Evolutionary conservation across 2,329 filamentous ascomycete species (phyloP).

Genomic region (Aspergillus vadensis): DNA sequence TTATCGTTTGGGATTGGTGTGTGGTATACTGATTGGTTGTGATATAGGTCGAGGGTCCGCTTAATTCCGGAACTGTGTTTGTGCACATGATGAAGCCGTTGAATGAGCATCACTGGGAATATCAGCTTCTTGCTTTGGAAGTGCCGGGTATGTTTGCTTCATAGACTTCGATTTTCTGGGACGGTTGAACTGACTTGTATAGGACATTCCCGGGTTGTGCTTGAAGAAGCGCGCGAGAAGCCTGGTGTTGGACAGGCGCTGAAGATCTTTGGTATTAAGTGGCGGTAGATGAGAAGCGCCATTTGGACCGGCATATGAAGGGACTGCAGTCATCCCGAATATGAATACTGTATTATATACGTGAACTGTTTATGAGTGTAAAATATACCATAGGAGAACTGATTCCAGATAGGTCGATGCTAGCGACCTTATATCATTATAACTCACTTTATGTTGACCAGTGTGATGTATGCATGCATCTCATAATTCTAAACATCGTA

Average conservation of each 20-base stretch:
- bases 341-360: too few species aligned
- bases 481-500: neutral
- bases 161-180: neutral
- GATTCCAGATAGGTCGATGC: too few species aligned
- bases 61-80: slow-evolving; percentile 70
- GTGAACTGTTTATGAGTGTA: too few species aligned
- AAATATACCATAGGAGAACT: too few species aligned
- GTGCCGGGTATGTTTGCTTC: slow-evolving; percentile 59
- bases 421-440: neutral
- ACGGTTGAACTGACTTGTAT: slow-evolving; percentile 5
- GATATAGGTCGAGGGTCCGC: slow-evolving; percentile 71
- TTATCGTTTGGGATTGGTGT: neutral
- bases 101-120: slow-evolving; percentile 69
- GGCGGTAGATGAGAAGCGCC: slow-evolving; percentile 32
- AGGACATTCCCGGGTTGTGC: slow-evolving; percentile 48
- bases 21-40: neutral
- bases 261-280: slow-evolving; percentile 54
- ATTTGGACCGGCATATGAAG: too few species aligned
- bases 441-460: neutral
- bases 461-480: neutral
- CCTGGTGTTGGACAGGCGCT: slow-evolving; percentile 46
- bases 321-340: too few species aligned
- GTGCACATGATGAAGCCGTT: slow-evolving; percentile 74
- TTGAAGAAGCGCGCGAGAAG: slow-evolving; percentile 48
- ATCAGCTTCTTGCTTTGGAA: slow-evolving; percentile 78